Conservation (phyloP, 192 early-diverging fungal genomes). For the Borealophlyctis nickersoniae region DNA sequence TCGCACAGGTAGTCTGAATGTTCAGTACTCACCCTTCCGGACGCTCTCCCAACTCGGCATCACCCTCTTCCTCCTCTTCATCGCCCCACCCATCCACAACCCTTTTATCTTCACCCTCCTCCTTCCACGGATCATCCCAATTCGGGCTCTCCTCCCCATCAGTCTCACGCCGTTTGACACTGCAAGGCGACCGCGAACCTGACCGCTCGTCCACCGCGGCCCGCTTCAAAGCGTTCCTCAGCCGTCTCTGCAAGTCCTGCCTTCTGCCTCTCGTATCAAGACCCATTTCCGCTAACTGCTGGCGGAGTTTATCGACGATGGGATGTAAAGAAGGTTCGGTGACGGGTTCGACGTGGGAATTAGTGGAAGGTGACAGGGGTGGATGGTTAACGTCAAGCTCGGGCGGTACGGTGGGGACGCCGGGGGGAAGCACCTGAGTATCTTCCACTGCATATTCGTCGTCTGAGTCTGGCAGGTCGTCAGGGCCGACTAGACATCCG, state of each 20-base stretch:
- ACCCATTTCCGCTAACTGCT: constrained; percentile 39
- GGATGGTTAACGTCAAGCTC: too few species aligned
- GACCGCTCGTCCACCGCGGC: background rate
- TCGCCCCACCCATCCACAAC: background rate
- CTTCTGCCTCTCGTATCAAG: constrained; percentile 46
- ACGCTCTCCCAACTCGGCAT: background rate
- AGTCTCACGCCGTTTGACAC: constrained; percentile 3
- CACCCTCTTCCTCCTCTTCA: background rate
- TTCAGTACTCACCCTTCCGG: background rate
- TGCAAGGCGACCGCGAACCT: background rate
- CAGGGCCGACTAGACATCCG: too few species aligned
- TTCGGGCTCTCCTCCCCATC: constrained; percentile 4
- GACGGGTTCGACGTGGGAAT: too few species aligned
- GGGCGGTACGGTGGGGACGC: too few species aligned
- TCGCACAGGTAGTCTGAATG: background rate
- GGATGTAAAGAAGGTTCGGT: too few species aligned
- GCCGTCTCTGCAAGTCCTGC: constrained; percentile 41
- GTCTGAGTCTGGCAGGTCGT: too few species aligned
- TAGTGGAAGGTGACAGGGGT: too few species aligned
- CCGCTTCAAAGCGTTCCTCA: constrained; percentile 37
- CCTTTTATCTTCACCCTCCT: background rate
- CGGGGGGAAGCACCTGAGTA: too few species aligned
- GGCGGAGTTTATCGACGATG: constrained; percentile 40
- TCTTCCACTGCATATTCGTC: too few species aligned
- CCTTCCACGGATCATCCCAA: background rate